These are phyloP conservation scores for Albophoma yamanashiensis DNA, from an alignment of 2,329 filamentous ascomycete genomes.

Conservation along the genomic window DNA sequence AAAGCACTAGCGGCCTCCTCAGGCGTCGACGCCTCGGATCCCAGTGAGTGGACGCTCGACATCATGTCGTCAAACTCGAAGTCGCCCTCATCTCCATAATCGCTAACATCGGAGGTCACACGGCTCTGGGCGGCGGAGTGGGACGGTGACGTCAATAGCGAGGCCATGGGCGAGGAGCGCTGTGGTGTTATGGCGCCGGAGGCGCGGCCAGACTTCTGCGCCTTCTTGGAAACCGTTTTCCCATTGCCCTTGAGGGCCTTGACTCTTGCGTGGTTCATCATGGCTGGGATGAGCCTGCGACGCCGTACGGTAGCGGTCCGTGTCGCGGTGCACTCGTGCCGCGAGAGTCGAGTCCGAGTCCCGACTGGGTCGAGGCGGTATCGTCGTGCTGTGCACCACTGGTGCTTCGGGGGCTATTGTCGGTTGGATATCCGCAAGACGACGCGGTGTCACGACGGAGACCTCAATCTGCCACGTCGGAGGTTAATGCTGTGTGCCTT, in stretches of 20 bases:
- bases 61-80: conserved; percentile 31
- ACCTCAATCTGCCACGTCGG: conserved; percentile 1
- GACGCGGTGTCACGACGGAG: not conserved
- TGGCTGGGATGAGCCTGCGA: conserved; percentile 15
- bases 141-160: conserved; percentile 44
- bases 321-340: not conserved
- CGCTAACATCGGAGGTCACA: conserved; percentile 50
- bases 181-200: conserved; percentile 47
- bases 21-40: conserved; percentile 39
- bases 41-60: conserved; percentile 28
- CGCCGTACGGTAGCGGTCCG: not conserved
- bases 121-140: conserved; percentile 51
- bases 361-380: not conserved
- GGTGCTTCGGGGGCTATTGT: not conserved
- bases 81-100: conserved; percentile 36
- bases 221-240: conserved; percentile 63
- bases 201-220: conserved; percentile 45
- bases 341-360: not conserved
- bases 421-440: not conserved
- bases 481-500: not conserved
- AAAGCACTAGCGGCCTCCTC: conserved; percentile 58
- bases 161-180: conserved; percentile 49
- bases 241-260: conserved; percentile 59
- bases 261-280: conserved; percentile 59
- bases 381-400: not conserved